Conservation (phyloP, 1,284 basidiomycete species). For the Gomphus sp. region DNA sequence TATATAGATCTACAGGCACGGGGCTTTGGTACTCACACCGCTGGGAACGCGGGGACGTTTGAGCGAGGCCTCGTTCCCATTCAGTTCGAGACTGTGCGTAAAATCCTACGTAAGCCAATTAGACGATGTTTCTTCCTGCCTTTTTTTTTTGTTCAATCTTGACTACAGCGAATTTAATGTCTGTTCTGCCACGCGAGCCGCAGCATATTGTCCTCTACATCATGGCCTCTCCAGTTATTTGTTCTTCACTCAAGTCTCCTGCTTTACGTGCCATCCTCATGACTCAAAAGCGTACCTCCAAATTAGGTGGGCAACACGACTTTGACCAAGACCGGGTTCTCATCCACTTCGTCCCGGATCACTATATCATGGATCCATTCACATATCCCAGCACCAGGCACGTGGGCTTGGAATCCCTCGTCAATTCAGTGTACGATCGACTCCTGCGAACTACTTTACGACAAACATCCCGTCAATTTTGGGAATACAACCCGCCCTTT, state of each 20-base stretch:
- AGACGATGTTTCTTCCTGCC: neutral
- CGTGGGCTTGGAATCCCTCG: conserved; percentile 37
- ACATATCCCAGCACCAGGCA: conserved; percentile 30
- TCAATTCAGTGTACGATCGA: conserved; percentile 60
- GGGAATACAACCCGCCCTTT: conserved; percentile 15
- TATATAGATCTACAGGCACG: conserved; percentile 35
- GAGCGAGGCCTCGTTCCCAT: conserved; percentile 49
- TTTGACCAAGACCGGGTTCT: conserved; percentile 29
- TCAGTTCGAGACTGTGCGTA: conserved; percentile 56
- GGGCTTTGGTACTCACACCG: conserved; percentile 46
- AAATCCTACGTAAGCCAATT: conserved; percentile 41
- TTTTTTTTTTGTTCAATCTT: neutral
- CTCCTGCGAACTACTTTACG: conserved; percentile 53
- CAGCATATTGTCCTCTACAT: conserved; percentile 56
- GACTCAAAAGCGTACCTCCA: conserved; percentile 35
- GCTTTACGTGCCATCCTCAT: conserved; percentile 51
- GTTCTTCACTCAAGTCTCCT: conserved; percentile 45
- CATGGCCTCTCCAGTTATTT: conserved; percentile 45
- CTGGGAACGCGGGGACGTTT: conserved; percentile 39
- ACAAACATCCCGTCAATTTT: conserved; percentile 41
- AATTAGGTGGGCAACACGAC: conserved; percentile 2
- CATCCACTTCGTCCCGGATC: conserved; percentile 64
- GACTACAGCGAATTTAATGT: conserved; percentile 40
- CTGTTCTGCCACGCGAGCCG: conserved; percentile 30
- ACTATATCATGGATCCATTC: conserved; percentile 35